Conservation (phyloP, 495 filamentous ascomycete species). For the Parathielavia hyrcaniae region DNA sequence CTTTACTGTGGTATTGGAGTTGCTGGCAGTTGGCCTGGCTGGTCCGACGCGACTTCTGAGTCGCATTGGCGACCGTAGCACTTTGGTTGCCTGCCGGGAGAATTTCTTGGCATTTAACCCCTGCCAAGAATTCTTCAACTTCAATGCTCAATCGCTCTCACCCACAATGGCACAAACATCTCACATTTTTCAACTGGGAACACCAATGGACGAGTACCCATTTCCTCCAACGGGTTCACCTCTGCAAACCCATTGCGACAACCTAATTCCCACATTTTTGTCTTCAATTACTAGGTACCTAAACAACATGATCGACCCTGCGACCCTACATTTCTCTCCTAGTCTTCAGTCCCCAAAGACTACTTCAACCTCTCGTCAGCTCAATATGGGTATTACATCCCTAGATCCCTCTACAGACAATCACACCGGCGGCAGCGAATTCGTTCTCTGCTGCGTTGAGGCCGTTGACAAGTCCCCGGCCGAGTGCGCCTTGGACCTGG, state of each 20-base stretch:
- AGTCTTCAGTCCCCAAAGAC: too few relatives aligned
- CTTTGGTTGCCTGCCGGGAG: background rate
- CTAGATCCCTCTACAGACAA: background rate
- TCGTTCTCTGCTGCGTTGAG: constrained; percentile 15
- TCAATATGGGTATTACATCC: too few relatives aligned
- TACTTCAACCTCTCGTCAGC: too few relatives aligned
- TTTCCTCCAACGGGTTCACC: too few relatives aligned
- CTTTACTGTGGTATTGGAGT: too few relatives aligned
- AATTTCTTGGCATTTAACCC: constrained; percentile 6
- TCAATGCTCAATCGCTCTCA: background rate
- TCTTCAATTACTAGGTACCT: too few relatives aligned
- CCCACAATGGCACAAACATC: background rate
- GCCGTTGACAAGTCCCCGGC: constrained; percentile 16
- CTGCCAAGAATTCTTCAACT: background rate
- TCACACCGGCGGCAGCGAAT: constrained; percentile 8
- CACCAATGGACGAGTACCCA: too few relatives aligned
- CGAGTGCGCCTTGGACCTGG: constrained; percentile 26
- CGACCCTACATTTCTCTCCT: too few relatives aligned
- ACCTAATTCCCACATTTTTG: too few relatives aligned
- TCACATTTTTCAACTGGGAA: background rate
- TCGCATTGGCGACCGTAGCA: too few relatives aligned
- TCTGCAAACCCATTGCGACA: too few relatives aligned
- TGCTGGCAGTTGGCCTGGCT: constrained; percentile 9
- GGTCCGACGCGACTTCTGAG: constrained; percentile 8
- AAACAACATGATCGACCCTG: too few relatives aligned